A percentile compares a stretch with the other conserved stretches of the same genome.
Conservation (phyloP, 768 basidiomycete genomes). For the Kwoniella mangroviensis region DNA sequence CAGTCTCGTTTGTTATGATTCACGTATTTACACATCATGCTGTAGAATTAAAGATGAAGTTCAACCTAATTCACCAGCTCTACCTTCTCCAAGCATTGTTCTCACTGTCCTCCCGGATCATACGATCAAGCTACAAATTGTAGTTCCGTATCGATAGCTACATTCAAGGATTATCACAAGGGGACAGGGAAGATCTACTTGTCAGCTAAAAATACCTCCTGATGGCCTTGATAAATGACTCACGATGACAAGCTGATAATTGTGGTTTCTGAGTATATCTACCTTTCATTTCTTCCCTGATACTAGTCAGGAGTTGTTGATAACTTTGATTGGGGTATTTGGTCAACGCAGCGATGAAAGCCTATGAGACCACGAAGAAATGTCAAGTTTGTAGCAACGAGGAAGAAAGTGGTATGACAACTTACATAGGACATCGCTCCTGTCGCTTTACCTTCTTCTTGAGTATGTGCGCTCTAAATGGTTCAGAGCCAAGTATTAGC, state of each 20-base stretch:
- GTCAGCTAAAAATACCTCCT: not conserved
- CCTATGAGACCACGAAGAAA: slow-evolving; percentile 18
- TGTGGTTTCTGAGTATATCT: slow-evolving; percentile 60
- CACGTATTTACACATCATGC: too few species aligned
- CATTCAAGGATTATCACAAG: not conserved
- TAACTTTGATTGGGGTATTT: slow-evolving; percentile 58
- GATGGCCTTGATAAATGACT: slow-evolving; percentile 9
- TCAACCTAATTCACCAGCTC: too few species aligned
- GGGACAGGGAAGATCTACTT: too few species aligned
- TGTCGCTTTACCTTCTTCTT: slow-evolving; percentile 61
- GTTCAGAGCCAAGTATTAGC: too few species aligned
- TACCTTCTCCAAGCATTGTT: too few species aligned
- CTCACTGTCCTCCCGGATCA: not conserved
- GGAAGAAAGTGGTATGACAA: not conserved
- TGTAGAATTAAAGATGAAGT: too few species aligned
- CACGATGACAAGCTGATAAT: slow-evolving; percentile 48
- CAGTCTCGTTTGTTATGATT: too few species aligned
- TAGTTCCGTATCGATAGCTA: slow-evolving; percentile 48
- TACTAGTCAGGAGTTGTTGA: slow-evolving; percentile 55
- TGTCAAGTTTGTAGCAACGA: too few species aligned
- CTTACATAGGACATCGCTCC: slow-evolving; percentile 61
- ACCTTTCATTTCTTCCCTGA: slow-evolving; percentile 57
- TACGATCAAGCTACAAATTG: slow-evolving; percentile 38
- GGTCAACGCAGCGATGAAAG: slow-evolving; percentile 57
- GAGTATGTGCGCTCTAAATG: slow-evolving; percentile 59